phyloP scores from a whole-genome alignment of 495 filamentous ascomycete species.

The Pyrenopolyporus hunteri region DNA sequence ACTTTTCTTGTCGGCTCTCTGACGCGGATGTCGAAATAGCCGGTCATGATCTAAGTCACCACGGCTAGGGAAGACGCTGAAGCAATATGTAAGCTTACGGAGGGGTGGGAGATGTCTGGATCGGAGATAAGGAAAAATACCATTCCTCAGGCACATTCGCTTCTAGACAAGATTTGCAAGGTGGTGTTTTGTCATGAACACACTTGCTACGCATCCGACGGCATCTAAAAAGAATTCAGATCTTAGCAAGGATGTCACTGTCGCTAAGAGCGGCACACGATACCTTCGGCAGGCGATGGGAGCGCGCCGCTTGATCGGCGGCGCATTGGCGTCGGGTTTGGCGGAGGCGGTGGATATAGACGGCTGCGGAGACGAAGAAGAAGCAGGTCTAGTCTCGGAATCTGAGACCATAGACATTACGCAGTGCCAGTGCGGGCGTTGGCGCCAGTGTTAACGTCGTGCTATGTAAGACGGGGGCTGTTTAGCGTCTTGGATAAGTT shows the following conservation, averaged over 20 bases:
- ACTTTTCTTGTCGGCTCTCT: slow-evolving; percentile 48
- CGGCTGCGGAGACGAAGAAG: slow-evolving; percentile 25
- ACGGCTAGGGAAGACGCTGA: slow-evolving; percentile 51
- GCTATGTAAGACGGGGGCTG: slow-evolving; percentile 26
- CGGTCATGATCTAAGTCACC: slow-evolving; percentile 53
- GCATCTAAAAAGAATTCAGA: slow-evolving; percentile 43
- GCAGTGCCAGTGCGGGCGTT: too few relatives aligned
- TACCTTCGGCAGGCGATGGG: slow-evolving; percentile 59
- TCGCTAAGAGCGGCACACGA: slow-evolving; percentile 12
- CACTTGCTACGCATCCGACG: slow-evolving; percentile 59
- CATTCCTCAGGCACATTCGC: slow-evolving; percentile 54
- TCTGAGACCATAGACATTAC: slow-evolving; percentile 20
- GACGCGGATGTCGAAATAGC: slow-evolving; percentile 54
- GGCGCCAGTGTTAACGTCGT: too few relatives aligned
- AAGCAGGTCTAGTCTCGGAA: slow-evolving; percentile 15
- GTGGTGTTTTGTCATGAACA: slow-evolving; percentile 52
- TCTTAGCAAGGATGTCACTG: background rate
- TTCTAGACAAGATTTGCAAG: slow-evolving; percentile 51
- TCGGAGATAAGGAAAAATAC: slow-evolving; percentile 34
- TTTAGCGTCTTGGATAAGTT: slow-evolving; percentile 5
- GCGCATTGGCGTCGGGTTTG: slow-evolving; percentile 16
- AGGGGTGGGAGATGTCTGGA: background rate
- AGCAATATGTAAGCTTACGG: slow-evolving; percentile 4
- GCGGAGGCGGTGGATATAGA: slow-evolving; percentile 7
- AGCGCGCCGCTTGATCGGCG: slow-evolving; percentile 50